These are phyloP conservation scores for Excoecaria cochinchinensis DNA, from an alignment of 345 rosid species.

Conservation along the genomic window DNA sequence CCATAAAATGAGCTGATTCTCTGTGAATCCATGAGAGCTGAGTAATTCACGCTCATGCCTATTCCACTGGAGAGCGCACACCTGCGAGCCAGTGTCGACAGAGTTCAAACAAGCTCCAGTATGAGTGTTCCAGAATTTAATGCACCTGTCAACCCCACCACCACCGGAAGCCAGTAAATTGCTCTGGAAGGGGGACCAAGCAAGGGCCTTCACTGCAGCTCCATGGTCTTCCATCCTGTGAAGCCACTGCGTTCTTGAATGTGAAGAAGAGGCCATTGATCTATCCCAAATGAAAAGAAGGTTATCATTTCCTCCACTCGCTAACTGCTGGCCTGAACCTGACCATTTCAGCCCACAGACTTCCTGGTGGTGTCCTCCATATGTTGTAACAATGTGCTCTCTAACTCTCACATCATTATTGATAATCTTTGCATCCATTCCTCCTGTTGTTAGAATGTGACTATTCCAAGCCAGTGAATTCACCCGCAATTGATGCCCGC, in stretches of 20 bases:
- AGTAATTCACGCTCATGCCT: slow-evolving; percentile 49
- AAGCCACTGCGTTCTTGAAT: slow-evolving; percentile 45
- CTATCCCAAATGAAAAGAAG: slow-evolving; percentile 53
- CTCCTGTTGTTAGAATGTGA: slow-evolving; percentile 38
- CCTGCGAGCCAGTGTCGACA: slow-evolving; percentile 43
- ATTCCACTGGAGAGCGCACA: slow-evolving; percentile 47
- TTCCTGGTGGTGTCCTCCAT: slow-evolving; percentile 7
- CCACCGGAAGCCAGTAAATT: slow-evolving; percentile 43
- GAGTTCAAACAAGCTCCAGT: slow-evolving; percentile 28
- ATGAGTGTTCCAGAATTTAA: slow-evolving; percentile 26
- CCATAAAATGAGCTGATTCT: slow-evolving; percentile 48
- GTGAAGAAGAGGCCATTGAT: slow-evolving; percentile 36
- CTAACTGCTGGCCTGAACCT: slow-evolving; percentile 9
- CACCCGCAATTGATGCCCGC: slow-evolving; percentile 32
- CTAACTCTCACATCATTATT: slow-evolving; percentile 51
- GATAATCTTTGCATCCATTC: slow-evolving; percentile 43
- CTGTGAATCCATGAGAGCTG: slow-evolving; percentile 48
- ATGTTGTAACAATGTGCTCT: slow-evolving; percentile 35
- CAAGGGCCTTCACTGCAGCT: slow-evolving; percentile 55
- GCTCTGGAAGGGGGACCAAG: slow-evolving; percentile 59
- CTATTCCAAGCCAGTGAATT: slow-evolving; percentile 25
- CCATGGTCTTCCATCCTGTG: slow-evolving; percentile 50
- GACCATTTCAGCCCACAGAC: slow-evolving; percentile 12
- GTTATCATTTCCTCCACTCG: slow-evolving; percentile 31
- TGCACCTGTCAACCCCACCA: slow-evolving; percentile 16